Evolutionary conservation across 768 basidiomycete species (phyloP).

Genomic region (Rhizopogon salebrosus): DNA sequence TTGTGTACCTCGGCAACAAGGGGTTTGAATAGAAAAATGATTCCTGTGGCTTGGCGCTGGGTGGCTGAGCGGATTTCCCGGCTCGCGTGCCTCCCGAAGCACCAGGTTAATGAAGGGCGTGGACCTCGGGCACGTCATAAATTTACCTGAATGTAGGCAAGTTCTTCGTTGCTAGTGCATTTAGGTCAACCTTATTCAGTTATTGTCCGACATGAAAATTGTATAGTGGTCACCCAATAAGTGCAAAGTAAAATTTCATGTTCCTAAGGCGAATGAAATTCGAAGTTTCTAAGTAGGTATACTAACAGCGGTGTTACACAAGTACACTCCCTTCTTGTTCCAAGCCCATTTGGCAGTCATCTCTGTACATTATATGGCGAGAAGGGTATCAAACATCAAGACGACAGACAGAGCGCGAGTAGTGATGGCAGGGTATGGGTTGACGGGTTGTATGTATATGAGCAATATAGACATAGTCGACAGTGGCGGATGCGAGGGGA

Average conservation of each 20-base stretch:
- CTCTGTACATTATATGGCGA: conserved; percentile 20
- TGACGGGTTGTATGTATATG: conserved; percentile 21
- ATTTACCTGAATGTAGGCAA: neutral
- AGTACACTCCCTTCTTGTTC: conserved; percentile 26
- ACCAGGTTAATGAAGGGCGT: neutral
- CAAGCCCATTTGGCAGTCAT: conserved; percentile 25
- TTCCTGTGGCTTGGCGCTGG: neutral
- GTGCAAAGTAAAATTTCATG: conserved; percentile 24
- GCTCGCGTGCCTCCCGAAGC: conserved; percentile 1
- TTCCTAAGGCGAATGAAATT: conserved; percentile 10
- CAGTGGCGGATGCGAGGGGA: conserved; percentile 9
- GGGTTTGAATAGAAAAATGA: neutral
- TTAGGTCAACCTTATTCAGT: neutral
- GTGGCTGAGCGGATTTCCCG: neutral
- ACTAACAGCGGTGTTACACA: conserved; percentile 25
- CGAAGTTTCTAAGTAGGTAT: conserved; percentile 19
- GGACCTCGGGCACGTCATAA: neutral
- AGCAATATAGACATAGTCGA: conserved; percentile 26
- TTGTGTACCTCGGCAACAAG: neutral
- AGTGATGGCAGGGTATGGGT: conserved; percentile 9
- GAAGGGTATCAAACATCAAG: conserved; percentile 29
- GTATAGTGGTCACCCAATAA: neutral
- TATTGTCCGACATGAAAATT: neutral
- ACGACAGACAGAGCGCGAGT: conserved; percentile 15
- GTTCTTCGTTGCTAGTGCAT: neutral